phyloP scores from a whole-genome alignment of 345 rosid genomes.

The Gossypium mustelinum region DNA sequence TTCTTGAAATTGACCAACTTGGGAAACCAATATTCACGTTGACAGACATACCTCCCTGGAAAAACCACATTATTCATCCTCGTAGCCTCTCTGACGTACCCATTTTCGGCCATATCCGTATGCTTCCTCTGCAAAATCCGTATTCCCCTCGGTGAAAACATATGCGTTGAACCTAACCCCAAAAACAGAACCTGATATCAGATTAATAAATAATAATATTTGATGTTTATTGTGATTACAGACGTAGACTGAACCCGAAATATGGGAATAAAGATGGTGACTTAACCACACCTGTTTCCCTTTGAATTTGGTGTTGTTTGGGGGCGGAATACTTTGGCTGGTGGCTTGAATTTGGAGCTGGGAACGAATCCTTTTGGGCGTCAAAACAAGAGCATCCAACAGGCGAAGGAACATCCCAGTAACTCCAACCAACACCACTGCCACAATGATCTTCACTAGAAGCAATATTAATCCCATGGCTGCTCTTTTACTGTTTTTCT shows the following conservation, averaged over 20 bases:
- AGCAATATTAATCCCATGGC: background rate
- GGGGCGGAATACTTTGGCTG: background rate
- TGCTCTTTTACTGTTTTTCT: background rate
- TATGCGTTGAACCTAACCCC: conserved; percentile 10
- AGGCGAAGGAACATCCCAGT: background rate
- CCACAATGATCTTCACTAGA: background rate
- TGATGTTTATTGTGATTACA: background rate
- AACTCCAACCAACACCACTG: background rate
- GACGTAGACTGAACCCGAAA: too few species aligned
- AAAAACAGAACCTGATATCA: background rate
- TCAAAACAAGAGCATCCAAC: conserved; percentile 3
- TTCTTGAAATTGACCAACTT: too few species aligned
- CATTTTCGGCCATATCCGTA: background rate
- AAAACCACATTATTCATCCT: too few species aligned
- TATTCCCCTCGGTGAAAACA: conserved; percentile 1
- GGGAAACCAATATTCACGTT: too few species aligned
- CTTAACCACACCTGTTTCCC: background rate
- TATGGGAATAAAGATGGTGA: background rate
- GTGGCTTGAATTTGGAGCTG: background rate
- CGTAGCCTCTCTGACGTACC: background rate
- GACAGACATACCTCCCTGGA: too few species aligned
- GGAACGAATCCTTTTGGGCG: background rate
- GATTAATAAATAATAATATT: background rate
- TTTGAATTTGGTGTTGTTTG: background rate
- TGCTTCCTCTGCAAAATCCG: conserved; percentile 8